Base-by-base conservation (phyloP, 805 yeast species). In the Sugiyamaella smithiae region DNA sequence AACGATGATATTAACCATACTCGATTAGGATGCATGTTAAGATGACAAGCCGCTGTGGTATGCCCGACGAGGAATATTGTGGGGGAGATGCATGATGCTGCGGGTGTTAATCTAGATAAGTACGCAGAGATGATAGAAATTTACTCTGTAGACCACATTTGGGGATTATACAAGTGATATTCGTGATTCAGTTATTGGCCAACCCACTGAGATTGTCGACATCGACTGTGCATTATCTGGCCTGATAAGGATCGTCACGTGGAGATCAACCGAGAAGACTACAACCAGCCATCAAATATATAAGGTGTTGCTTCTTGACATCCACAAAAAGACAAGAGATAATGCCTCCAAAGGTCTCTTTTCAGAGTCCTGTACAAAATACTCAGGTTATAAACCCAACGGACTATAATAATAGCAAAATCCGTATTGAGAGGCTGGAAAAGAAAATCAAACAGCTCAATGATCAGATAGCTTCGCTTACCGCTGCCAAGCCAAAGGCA, bases 1-100 rank as follows among this genome's bases (percentile, higher is more conserved):
- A 43, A 31, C 20, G 49, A 38, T n/a, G 57, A 35, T 8, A 50
- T 44, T 12, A 57, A 43, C 60, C 60, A 57, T 20, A 55, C 56
- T 32, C 38, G 28, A 26, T 40, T 25, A 22, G 40, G 20, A 17
- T 22, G 43, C 19, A 40, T 22, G 32, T 40, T 20, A 24, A 40
- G 31, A 5, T 40, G 32, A 14, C 8, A 35, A 29, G 33, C 33
- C 33, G 33, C 33, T 29, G 14, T 29, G 8, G 12, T 16, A 29
- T 4, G 14, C 33, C 33, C 6, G 33, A n/a, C 4, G 14, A n/a
- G 8, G 7, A 4, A n/a, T 29, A n/a, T 29, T 29, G 33, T 29
- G 33, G 33, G 33, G 33, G 14, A 29, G 33, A 29, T 29, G 33
- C 33, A 29, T 29, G 14, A 29, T n/a, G n/a, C n/a, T n/a, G n/a